Base-by-base conservation (phyloP, 2,329 filamentous ascomycete genomes). In the Claviceps sp. region DNA sequence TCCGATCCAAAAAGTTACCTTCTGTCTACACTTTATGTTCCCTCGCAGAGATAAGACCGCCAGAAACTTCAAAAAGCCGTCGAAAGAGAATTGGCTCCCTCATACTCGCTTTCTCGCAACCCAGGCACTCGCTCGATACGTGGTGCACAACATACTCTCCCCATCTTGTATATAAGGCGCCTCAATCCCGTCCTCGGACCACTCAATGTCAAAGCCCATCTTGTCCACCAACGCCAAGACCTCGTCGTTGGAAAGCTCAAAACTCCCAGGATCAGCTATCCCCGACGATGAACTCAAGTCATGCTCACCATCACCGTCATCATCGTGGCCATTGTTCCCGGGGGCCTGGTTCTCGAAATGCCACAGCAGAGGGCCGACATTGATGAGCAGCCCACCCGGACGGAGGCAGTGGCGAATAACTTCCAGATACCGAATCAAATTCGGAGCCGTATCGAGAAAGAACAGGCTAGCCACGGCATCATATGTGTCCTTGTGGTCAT, bases 361-460 rank as follows among this genome's bases (percentile, higher is more conserved):
- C 93, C 93, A 98, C 42, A 97, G 72, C 51, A 98, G 69, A 0
- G 93, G 93, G 0, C 93, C 93, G 24, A 95, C 72, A 62, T 98
- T 98, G 62, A 95, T 78, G 73, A 95, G 86, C 4, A 95, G 61
- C 0, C 93, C 93, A 26, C 85, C 86, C 0, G 80, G 74, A 58
- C 78, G 81, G 48, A 98, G 76, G 61, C 90, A 94, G 62, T 86
- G 79, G 43, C 71, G 72, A 51, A 97, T 86, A 1, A 89, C 84
- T 63, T 95, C 83, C 37, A 98, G 79, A 63, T 98, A 98, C 2
- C 85, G 80, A 51, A 97, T 85, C 37, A 96, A 66, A 64, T 98
- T 97, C 1, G 91, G 90, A 2, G 93, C 93, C 1, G 93, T 98
- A 65, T 98, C 94, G 53, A 98, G 84, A 71, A 98, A 98, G 71